A percentile compares a stretch with the other conserved stretches of the same genome.
phyloP scores from a whole-genome alignment of 192 early-diverging fungal species.

The Umbelopsis isabellina region DNA sequence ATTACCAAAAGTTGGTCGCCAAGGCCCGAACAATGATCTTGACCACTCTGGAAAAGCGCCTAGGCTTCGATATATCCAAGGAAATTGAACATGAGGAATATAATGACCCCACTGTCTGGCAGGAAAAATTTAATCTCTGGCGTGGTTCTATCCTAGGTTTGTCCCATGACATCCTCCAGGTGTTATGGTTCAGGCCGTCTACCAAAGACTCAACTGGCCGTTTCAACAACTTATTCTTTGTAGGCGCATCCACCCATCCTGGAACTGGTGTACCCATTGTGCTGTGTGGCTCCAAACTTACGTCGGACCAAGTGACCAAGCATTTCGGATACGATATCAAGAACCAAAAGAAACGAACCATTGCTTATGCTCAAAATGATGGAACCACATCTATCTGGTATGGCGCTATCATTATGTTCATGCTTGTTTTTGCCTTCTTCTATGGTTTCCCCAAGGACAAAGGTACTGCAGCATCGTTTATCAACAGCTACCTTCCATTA shows the following conservation, averaged over 20 bases:
- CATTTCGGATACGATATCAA: slow-evolving; percentile 23
- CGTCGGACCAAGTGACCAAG: slow-evolving; percentile 47
- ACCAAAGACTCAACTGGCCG: slow-evolving; percentile 51
- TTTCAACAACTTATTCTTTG: slow-evolving; percentile 60
- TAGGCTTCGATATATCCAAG: slow-evolving; percentile 36
- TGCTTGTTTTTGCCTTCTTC: neutral
- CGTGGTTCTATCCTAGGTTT: slow-evolving; percentile 61
- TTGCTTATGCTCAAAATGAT: neutral
- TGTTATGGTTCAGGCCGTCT: slow-evolving; percentile 54
- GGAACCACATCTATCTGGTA: neutral
- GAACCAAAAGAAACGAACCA: neutral
- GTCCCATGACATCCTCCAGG: slow-evolving; percentile 54
- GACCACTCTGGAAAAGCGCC: slow-evolving; percentile 36
- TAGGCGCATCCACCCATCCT: slow-evolving; percentile 63
- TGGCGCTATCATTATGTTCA: neutral
- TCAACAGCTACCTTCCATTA: neutral
- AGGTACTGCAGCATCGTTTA: slow-evolving; percentile 10
- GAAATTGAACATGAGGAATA: slow-evolving; percentile 51
- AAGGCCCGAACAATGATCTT: slow-evolving; percentile 48
- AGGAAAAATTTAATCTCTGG: slow-evolving; percentile 58
- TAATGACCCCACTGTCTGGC: slow-evolving; percentile 55
- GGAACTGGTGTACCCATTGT: slow-evolving; percentile 67
- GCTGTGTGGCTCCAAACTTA: slow-evolving; percentile 52
- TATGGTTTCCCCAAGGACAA: slow-evolving; percentile 4
- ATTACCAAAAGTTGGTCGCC: slow-evolving; percentile 28